Percentiles rank a stretch among this genome's conserved stretches.
These are phyloP conservation scores for Alternaria sp. DNA, from an alignment of 2,329 filamentous ascomycete genomes.

Conservation along the genomic window DNA sequence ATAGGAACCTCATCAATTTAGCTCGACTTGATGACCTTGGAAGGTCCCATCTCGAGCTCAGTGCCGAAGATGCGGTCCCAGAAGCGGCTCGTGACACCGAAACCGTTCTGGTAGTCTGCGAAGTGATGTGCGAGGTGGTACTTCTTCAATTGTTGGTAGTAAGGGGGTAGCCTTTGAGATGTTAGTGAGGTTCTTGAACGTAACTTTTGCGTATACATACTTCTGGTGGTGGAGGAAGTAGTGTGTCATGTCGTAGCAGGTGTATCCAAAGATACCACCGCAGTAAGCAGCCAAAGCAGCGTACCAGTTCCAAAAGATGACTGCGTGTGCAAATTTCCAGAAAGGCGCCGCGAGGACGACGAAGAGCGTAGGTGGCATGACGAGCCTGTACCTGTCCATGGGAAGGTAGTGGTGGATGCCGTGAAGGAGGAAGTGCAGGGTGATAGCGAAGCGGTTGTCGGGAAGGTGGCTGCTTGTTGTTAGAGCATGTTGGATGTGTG, in stretches of 20 bases:
- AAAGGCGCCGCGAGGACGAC: conserved; percentile 84
- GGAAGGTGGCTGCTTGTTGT: conserved; percentile 73
- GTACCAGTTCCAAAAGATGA: conserved; percentile 89
- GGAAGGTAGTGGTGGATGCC: conserved; percentile 98
- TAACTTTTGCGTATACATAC: conserved; percentile 53
- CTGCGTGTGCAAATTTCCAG: conserved; percentile 84
- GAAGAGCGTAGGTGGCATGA: conserved; percentile 95
- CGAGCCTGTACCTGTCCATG: conserved; percentile 97
- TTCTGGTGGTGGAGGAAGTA: conserved; percentile 98
- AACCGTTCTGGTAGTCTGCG: conserved; percentile 96
- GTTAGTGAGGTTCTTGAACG: conserved; percentile 15
- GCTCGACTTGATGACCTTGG: conserved; percentile 59
- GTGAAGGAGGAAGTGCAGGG: conserved; percentile 90
- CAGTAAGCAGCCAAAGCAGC: conserved; percentile 80
- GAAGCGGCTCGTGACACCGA: conserved; percentile 94
- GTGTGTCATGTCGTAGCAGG: conserved; percentile 96
- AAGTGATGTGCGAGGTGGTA: conserved; percentile 98
- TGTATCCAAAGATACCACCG: conserved; percentile 93
- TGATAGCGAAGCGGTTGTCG: conserved; percentile 87
- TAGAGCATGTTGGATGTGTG: conserved; percentile 5
- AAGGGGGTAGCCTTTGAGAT: conserved; percentile 72
- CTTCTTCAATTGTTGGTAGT: conserved; percentile 94
- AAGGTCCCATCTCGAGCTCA: conserved; percentile 67
- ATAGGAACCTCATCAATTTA: conserved; percentile 7
- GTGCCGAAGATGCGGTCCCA: conserved; percentile 96